Evolutionary conservation across 495 filamentous ascomycete genomes (phyloP).

Genomic region (Aspergillus saccharolyticus): DNA sequence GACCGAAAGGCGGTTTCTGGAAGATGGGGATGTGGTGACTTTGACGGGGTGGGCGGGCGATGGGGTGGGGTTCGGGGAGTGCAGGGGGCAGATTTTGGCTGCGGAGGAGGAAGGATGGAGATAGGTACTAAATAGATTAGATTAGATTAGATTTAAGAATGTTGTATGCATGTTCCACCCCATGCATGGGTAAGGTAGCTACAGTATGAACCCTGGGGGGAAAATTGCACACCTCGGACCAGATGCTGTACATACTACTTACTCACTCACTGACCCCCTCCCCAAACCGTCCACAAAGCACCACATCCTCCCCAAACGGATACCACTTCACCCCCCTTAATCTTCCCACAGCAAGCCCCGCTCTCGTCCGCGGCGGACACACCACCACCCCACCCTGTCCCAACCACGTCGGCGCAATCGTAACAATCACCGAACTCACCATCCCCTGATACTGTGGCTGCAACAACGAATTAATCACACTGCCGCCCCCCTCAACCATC

Average conservation of each 20-base stretch:
- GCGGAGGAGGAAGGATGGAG: too few species aligned
- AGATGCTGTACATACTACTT: too few species aligned
- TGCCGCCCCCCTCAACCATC: constrained; percentile 81
- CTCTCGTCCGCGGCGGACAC: constrained; percentile 47
- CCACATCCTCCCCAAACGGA: constrained; percentile 70
- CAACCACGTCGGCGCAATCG: constrained; percentile 80
- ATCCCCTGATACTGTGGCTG: constrained; percentile 45
- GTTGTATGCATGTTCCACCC: too few species aligned
- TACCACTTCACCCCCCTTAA: constrained; percentile 66
- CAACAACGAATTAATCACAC: constrained; percentile 77
- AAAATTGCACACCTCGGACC: too few species aligned
- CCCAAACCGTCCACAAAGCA: constrained; percentile 60
- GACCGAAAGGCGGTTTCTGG: constrained; percentile 56
- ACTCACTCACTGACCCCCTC: too few species aligned
- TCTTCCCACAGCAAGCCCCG: constrained; percentile 50
- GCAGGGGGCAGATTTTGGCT: constrained; percentile 47
- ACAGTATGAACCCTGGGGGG: too few species aligned
- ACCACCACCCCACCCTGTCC: constrained; percentile 75
- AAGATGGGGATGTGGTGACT: constrained; percentile 72
- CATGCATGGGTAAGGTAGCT: too few species aligned
- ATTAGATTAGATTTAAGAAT: too few species aligned
- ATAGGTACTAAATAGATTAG: too few species aligned
- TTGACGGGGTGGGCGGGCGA: constrained; percentile 54
- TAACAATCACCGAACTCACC: constrained; percentile 75
- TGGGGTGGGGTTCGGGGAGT: constrained; percentile 63